Evolutionary conservation across 108 stramenopile genomes (phyloP).

Genomic region (Pseudonitzschia pungens): DNA sequence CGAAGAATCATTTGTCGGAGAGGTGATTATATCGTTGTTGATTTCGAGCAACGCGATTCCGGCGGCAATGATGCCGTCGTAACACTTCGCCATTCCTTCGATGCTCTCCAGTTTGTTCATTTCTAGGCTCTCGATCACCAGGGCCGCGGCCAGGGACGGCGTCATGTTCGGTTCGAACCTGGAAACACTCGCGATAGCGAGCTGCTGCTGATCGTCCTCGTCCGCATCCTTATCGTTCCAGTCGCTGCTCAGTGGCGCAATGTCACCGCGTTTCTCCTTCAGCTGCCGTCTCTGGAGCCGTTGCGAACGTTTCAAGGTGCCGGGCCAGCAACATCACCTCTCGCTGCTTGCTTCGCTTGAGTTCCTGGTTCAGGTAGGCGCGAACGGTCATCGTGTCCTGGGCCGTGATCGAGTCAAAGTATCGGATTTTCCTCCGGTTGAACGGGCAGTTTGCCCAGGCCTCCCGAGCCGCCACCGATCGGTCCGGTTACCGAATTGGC

Average conservation of each 20-base stretch:
- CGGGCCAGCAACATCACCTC: slow-evolving; percentile 45
- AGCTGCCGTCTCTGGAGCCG: slow-evolving; percentile 31
- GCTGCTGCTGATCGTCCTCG: slow-evolving; percentile 25
- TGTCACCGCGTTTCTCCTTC: slow-evolving; percentile 24
- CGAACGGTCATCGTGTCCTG: slow-evolving; percentile 56
- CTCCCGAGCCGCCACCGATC: slow-evolving; percentile 8
- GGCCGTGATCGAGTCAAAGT: slow-evolving; percentile 73
- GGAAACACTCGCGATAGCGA: slow-evolving; percentile 31
- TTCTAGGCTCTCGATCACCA: slow-evolving; percentile 69
- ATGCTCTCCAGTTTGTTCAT: slow-evolving; percentile 70
- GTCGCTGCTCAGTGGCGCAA: slow-evolving; percentile 5
- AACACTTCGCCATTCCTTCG: slow-evolving; percentile 87
- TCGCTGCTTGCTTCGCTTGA: slow-evolving; percentile 39
- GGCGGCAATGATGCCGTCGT: slow-evolving; percentile 84
- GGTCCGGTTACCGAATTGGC: slow-evolving; percentile 22
- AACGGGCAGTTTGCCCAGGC: slow-evolving; percentile 67
- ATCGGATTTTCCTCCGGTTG: slow-evolving; percentile 71
- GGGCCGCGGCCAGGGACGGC: slow-evolving; percentile 56
- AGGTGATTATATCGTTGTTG: slow-evolving; percentile 27
- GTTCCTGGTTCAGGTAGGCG: slow-evolving; percentile 42
- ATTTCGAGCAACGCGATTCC: slow-evolving; percentile 74
- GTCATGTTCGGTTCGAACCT: slow-evolving; percentile 59
- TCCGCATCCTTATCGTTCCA: slow-evolving; percentile 22
- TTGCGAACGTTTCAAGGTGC: slow-evolving; percentile 51
- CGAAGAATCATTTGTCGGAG: slow-evolving; percentile 7